phyloP scores from a whole-genome alignment of 257 asterid genomes.

The Ehretia macrophylla region DNA sequence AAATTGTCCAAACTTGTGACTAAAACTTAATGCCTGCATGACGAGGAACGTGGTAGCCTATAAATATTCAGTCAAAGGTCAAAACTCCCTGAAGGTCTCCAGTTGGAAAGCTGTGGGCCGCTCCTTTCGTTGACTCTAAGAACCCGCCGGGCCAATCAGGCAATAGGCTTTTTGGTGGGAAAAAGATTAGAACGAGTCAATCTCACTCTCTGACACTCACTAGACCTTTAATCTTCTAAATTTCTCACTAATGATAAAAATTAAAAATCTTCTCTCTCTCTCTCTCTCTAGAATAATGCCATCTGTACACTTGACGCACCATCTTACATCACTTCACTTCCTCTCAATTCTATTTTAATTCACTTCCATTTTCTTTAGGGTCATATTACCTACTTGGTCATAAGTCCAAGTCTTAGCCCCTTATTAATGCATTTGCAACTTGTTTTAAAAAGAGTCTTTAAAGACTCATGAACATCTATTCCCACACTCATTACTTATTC shows the following conservation, averaged over 20 bases:
- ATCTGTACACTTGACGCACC: conserved; percentile 32
- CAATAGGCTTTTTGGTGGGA: not conserved
- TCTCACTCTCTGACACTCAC: conserved; percentile 21
- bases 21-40: too few relatives aligned
- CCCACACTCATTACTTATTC: not conserved
- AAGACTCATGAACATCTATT: conserved; percentile 4
- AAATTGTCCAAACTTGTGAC: too few relatives aligned
- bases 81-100: not conserved
- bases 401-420: conserved; percentile 18
- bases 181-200: conserved; percentile 30
- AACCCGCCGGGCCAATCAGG: conserved; percentile 25
- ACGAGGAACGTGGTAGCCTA: not conserved
- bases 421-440: conserved; percentile 12
- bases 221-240: not conserved
- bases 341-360: not conserved
- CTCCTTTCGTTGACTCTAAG: conserved; percentile 25
- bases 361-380: conserved; percentile 17
- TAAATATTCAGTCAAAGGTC: conserved; percentile 6
- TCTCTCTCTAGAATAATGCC: conserved; percentile 2
- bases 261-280: conserved; percentile 1
- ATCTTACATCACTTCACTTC: conserved; percentile 24
- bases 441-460: not conserved
- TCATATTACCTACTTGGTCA: conserved; percentile 31
- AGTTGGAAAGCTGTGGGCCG: conserved; percentile 22
- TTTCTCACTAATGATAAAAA: too few relatives aligned